Evolutionary conservation across 2,329 filamentous ascomycete species (phyloP).

Genomic region (Trichoderma simmonsii): DNA sequence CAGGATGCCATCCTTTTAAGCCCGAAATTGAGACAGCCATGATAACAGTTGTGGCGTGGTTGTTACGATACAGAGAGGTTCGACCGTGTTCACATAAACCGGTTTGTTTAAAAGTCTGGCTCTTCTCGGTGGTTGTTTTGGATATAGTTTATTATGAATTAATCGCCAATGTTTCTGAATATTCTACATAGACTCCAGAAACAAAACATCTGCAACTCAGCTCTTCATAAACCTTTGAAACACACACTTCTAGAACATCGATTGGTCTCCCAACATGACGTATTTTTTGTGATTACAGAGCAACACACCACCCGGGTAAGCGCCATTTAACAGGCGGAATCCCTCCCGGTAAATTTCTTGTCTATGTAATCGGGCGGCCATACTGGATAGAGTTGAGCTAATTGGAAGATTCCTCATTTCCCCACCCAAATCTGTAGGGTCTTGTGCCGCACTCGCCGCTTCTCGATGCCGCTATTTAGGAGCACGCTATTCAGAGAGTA

Average conservation of each 20-base stretch:
- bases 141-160: neutral
- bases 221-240: neutral
- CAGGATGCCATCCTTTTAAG: conserved; percentile 15
- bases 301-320: neutral
- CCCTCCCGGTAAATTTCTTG: neutral
- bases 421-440: neutral
- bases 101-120: neutral
- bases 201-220: neutral
- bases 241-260: neutral
- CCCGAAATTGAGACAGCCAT: conserved; percentile 5
- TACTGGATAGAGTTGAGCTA: neutral
- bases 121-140: neutral
- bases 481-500: neutral
- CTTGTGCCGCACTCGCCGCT: conserved; percentile 8
- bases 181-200: neutral
- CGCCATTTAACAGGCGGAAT: neutral
- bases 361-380: conserved; percentile 4
- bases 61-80: neutral
- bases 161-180: neutral
- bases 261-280: neutral
- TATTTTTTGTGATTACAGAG: neutral
- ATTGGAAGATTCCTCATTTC: conserved; percentile 6
- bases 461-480: neutral
- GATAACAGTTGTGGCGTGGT: neutral
- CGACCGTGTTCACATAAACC: neutral